Evolutionary conservation across 2,329 filamentous ascomycete species (phyloP).

Genomic region (Paecilomyces dactylethromorphus): DNA sequence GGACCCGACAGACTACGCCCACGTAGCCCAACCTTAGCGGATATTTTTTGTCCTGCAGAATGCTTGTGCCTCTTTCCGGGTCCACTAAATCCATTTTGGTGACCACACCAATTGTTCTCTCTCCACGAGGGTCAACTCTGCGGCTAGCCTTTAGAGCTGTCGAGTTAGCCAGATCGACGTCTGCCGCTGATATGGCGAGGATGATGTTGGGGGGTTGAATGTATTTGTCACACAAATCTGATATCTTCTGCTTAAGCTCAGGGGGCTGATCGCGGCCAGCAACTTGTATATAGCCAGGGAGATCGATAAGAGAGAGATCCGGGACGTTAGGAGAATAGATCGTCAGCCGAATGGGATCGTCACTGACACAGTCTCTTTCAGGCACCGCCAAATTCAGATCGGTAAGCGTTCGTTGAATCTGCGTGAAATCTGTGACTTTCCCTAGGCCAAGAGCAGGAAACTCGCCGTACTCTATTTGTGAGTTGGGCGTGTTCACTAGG

Average conservation of each 20-base stretch:
- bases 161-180: slow-evolving; percentile 95
- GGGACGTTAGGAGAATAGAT: slow-evolving; percentile 95
- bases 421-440: slow-evolving; percentile 77
- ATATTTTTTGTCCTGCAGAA: slow-evolving; percentile 86
- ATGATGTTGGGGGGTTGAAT: slow-evolving; percentile 96
- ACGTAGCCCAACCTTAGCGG: slow-evolving; percentile 93
- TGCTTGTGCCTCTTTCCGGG: slow-evolving; percentile 65
- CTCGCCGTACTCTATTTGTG: slow-evolving; percentile 85
- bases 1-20: slow-evolving; percentile 82
- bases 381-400: slow-evolving; percentile 93
- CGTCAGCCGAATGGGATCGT: slow-evolving; percentile 91
- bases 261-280: slow-evolving; percentile 83
- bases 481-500: slow-evolving; percentile 86
- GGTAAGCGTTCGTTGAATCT: slow-evolving; percentile 84
- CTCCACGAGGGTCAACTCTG: slow-evolving; percentile 85
- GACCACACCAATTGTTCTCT: slow-evolving; percentile 95
- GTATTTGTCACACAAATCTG: slow-evolving; percentile 95
- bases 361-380: slow-evolving; percentile 83
- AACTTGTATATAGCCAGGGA: slow-evolving; percentile 96
- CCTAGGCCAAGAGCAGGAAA: slow-evolving; percentile 87
- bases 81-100: slow-evolving; percentile 99
- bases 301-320: slow-evolving; percentile 89
- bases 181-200: slow-evolving; percentile 91
- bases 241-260: slow-evolving; percentile 91
- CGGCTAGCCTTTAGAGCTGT: slow-evolving; percentile 84